These are phyloP conservation scores for Dactylellina leptospora DNA, from an alignment of 2,329 filamentous ascomycete species.

Conservation along the genomic window DNA sequence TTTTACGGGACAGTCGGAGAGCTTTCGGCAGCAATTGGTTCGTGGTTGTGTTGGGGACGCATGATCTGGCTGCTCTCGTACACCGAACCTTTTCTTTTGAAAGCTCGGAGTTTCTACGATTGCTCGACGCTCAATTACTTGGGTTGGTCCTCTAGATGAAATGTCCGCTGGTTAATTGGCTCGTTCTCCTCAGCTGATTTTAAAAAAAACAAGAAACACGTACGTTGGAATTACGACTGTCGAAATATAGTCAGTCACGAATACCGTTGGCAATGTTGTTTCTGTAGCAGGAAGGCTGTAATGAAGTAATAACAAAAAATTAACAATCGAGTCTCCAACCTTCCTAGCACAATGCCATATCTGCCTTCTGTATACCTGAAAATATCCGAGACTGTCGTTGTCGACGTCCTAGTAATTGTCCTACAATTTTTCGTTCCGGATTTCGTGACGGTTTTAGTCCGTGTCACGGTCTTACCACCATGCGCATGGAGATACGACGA, in stretches of 20 bases:
- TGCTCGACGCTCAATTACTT: slow-evolving; percentile 9
- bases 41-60: background rate
- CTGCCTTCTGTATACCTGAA: too few relatives aligned
- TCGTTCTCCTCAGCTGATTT: background rate
- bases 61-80: too few relatives aligned
- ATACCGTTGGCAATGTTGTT: too few relatives aligned
- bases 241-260: background rate
- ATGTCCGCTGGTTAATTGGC: background rate
- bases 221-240: background rate
- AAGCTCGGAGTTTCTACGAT: background rate
- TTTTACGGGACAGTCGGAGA: slow-evolving; percentile 1
- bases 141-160: slow-evolving; percentile 3
- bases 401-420: too few relatives aligned
- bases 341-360: too few relatives aligned
- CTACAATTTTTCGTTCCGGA: too few relatives aligned
- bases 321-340: too few relatives aligned
- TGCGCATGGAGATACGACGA: slow-evolving; percentile 19
- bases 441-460: background rate
- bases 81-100: background rate
- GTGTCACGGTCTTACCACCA: background rate
- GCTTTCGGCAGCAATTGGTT: slow-evolving; percentile 4
- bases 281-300: too few relatives aligned
- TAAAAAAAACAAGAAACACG: background rate
- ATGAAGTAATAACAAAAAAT: too few relatives aligned
- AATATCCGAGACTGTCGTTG: too few relatives aligned